These are phyloP conservation scores for Pseudofabraea citricarpa DNA, from an alignment of 2,329 filamentous ascomycete genomes.

Conservation along the genomic window DNA sequence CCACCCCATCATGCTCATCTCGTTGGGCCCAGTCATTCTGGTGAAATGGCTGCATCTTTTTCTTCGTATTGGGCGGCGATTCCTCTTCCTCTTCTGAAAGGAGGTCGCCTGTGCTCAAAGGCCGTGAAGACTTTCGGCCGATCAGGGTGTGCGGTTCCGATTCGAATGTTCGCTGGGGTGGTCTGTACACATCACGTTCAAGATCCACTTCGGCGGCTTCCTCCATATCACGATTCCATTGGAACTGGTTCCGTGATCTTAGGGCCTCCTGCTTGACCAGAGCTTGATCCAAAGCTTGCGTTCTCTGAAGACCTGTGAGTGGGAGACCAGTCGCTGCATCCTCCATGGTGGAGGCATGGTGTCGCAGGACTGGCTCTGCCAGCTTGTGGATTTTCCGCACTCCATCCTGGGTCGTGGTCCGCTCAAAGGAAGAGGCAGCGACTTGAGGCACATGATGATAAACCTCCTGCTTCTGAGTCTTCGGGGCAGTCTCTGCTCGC, in stretches of 20 bases:
- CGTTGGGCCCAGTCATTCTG: constrained; percentile 52
- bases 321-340: constrained; percentile 10
- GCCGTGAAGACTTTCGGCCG: constrained; percentile 9
- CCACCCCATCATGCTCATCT: constrained; percentile 36
- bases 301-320: constrained; percentile 12
- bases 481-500: constrained; percentile 13
- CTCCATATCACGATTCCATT: constrained; percentile 33
- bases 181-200: constrained; percentile 22
- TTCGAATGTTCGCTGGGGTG: constrained; percentile 29
- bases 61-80: constrained; percentile 1
- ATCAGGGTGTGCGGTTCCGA: constrained; percentile 14
- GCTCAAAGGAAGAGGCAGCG: constrained; percentile 49
- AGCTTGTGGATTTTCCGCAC: constrained; percentile 38
- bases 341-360: constrained; percentile 31
- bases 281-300: constrained; percentile 19
- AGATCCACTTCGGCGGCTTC: constrained; percentile 29
- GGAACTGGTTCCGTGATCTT: constrained; percentile 39
- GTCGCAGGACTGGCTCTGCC: constrained; percentile 37
- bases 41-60: constrained; percentile 8
- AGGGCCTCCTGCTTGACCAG: constrained; percentile 31
- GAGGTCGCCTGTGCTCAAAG: constrained; percentile 20
- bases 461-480: constrained; percentile 10
- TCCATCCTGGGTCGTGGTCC: constrained; percentile 44
- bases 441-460: constrained; percentile 49
- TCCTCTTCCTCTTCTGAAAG: constrained; percentile 16